phyloP scores from a whole-genome alignment of 1,284 basidiomycete genomes.

The Pterulicium gracile region DNA sequence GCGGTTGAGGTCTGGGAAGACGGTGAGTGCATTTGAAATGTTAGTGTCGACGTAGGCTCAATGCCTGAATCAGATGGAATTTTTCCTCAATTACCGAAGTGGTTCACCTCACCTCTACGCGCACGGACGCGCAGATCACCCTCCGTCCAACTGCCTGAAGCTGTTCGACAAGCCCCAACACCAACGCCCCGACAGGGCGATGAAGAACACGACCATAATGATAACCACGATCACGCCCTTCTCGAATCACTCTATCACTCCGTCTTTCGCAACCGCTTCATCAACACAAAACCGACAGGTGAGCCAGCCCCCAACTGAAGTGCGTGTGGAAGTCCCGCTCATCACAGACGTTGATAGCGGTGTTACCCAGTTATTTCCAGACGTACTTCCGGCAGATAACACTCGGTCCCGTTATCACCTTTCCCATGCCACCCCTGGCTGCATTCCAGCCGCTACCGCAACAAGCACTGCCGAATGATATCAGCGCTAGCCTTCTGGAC shows the following conservation, averaged over 20 bases:
- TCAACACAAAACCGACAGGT: constrained; percentile 56
- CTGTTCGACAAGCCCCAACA: constrained; percentile 22
- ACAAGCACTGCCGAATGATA: constrained; percentile 23
- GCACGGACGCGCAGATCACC: constrained; percentile 31
- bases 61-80: constrained; percentile 40
- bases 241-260: constrained; percentile 54
- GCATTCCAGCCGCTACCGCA: constrained; percentile 49
- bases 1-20: constrained; percentile 64
- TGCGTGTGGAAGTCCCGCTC: not conserved
- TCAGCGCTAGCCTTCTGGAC: not conserved
- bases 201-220: not conserved
- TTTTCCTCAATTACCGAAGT: constrained; percentile 51
- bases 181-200: constrained; percentile 17
- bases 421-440: constrained; percentile 62
- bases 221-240: constrained; percentile 46
- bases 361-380: constrained; percentile 60
- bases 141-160: constrained; percentile 38
- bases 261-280: constrained; percentile 55
- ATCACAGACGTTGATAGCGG: no score
- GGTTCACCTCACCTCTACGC: constrained; percentile 55
- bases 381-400: constrained; percentile 59
- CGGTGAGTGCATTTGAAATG: no score
- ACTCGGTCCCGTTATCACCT: constrained; percentile 47
- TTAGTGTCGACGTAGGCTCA: no score
- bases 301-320: constrained; percentile 12